Evolutionary conservation across 2,329 filamentous ascomycete genomes (phyloP), one percentile per base, ranked within the genome.

Genomic region (Xylaria sp.): DNA sequence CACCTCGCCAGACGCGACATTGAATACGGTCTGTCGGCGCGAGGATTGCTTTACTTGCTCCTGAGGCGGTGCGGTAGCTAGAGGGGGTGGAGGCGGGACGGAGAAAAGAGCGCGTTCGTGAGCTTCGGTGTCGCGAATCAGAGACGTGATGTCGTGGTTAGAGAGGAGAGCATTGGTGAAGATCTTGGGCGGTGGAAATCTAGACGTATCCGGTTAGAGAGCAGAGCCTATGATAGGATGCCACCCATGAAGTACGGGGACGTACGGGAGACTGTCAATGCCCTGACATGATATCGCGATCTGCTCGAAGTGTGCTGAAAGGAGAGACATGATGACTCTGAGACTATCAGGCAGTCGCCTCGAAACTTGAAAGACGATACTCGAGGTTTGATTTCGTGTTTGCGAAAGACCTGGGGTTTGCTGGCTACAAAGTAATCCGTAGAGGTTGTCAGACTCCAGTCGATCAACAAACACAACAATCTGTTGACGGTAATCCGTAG

Each of bases 51-150:
- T 65, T 37, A 74, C 71, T 69, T 76, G 72, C 76, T 79, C 82
- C 63, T 73, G 78, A 58, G 68, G 74, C 66, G 72, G 79, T 73
- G 71, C 78, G 63, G 70, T 75, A 54, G 69, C 77, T 47, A 70
- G 81, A 2, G 80, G 80, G 4, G 77, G 80, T 0, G 89, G 84
- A 0, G 90, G 86, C 0, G 93, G 92, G 0, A 96, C 87, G 44
- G 93, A 95, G 78, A 97, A 99, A 16, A 99, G 85, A 5, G 93
- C 93, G 69, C 92, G 89, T 74, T 99, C 94, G 76, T 97, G 93
- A 19, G 89, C 78, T 75, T 99, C 94, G 2, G 93, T 97, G 73
- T 99, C 94, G 62, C 94, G 90, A 70, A 99, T 97, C 52, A 99
- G 79, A 10, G 90, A 85, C 3, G 94, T 97, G 67, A 99, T 97